Percentiles rank a stretch among this genome's conserved stretches.
Conservation (phyloP, 1,284 basidiomycete species). For the Macrocystidia cucumis region DNA sequence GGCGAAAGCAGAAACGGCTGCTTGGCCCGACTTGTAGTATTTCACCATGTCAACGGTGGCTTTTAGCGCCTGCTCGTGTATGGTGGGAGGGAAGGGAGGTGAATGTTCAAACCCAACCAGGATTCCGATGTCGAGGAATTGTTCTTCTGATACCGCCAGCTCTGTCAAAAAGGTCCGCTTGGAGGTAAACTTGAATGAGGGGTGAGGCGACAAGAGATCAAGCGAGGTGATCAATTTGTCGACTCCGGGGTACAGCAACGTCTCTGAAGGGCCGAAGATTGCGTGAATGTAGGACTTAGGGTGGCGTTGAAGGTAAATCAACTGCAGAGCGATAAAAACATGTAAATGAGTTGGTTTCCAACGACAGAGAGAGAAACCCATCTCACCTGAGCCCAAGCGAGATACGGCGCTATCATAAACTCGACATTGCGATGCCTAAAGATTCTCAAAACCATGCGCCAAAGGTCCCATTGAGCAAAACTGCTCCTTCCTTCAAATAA, state of each 20-base stretch:
- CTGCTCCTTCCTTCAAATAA: slow-evolving; percentile 69
- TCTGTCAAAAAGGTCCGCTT: slow-evolving; percentile 77
- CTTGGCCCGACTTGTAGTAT: slow-evolving; percentile 82
- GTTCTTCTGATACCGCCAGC: slow-evolving; percentile 76
- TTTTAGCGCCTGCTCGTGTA: slow-evolving; percentile 75
- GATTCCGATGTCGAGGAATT: slow-evolving; percentile 92
- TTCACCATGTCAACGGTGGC: slow-evolving; percentile 85
- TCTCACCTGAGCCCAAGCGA: slow-evolving; percentile 86
- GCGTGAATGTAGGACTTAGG: slow-evolving; percentile 93
- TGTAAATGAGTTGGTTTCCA: slow-evolving; percentile 6
- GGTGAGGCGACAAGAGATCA: slow-evolving; percentile 59
- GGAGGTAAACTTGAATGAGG: slow-evolving; percentile 81
- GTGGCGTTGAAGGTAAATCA: slow-evolving; percentile 93
- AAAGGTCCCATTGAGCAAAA: slow-evolving; percentile 78
- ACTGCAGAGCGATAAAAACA: slow-evolving; percentile 32
- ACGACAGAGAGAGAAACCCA: slow-evolving; percentile 10
- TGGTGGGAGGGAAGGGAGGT: slow-evolving; percentile 80
- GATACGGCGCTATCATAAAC: slow-evolving; percentile 93
- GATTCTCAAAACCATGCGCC: slow-evolving; percentile 87
- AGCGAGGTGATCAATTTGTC: slow-evolving; percentile 89
- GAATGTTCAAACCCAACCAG: slow-evolving; percentile 88
- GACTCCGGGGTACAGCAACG: slow-evolving; percentile 84
- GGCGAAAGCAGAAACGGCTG: slow-evolving; percentile 70
- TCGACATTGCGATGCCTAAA: slow-evolving; percentile 96
- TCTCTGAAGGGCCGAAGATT: slow-evolving; percentile 87